Conservation (phyloP, 352 stramenopile species). For the Globisporangium polare region DNA sequence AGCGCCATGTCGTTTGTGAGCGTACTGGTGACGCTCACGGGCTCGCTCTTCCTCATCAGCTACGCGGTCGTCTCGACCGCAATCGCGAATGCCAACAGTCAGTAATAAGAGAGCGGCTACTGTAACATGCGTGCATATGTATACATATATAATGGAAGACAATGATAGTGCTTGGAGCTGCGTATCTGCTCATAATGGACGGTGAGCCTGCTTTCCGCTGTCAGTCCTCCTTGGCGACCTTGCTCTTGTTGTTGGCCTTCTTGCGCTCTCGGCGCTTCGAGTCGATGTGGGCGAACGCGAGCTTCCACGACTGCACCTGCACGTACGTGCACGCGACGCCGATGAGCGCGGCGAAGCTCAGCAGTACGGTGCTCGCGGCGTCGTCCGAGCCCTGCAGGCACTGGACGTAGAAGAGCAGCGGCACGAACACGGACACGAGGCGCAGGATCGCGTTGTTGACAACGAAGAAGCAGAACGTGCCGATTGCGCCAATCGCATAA, state of each 20-base stretch:
- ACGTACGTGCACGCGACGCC: slow-evolving; percentile 56
- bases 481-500: slow-evolving; percentile 45
- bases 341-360: slow-evolving; percentile 34
- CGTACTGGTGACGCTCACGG: slow-evolving; percentile 23
- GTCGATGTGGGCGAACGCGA: slow-evolving; percentile 45
- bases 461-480: slow-evolving; percentile 31
- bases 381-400: slow-evolving; percentile 25
- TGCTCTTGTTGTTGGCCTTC: slow-evolving; percentile 25
- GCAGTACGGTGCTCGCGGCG: slow-evolving; percentile 20
- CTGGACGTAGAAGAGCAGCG: slow-evolving; percentile 25
- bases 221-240: slow-evolving; percentile 15
- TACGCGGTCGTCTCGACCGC: slow-evolving; percentile 36
- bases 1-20: slow-evolving; percentile 20
- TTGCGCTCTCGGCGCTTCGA: slow-evolving; percentile 16
- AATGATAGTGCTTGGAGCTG: too few species aligned
- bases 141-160: not conserved
- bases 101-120: not conserved
- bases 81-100: slow-evolving; percentile 17
- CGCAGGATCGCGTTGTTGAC: slow-evolving; percentile 16
- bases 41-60: slow-evolving; percentile 35
- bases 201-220: not conserved
- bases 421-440: slow-evolving; percentile 18
- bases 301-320: slow-evolving; percentile 45
- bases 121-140: not conserved
- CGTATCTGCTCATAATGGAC: too few species aligned